Evolutionary conservation across 805 yeast genomes (phyloP).

Genomic region (Yamadazyma olivae): DNA sequence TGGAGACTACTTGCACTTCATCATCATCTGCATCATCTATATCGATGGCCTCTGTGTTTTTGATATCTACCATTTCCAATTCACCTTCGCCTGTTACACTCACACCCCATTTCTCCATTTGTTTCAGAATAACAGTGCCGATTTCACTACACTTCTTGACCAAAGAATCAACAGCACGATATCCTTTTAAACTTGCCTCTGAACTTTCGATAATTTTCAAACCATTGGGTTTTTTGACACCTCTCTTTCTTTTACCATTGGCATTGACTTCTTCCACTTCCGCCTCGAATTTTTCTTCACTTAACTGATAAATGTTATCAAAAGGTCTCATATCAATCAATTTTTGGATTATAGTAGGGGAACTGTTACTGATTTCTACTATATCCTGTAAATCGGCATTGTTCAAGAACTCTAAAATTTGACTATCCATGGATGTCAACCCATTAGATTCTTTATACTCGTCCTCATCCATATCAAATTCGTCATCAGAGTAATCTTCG

Average conservation of each 20-base stretch:
- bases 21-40: slow-evolving; percentile 30
- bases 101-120: slow-evolving; percentile 89
- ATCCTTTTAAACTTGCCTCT: slow-evolving; percentile 72
- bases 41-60: slow-evolving; percentile 22
- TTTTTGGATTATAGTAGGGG: slow-evolving; percentile 60
- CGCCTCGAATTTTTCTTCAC: slow-evolving; percentile 47
- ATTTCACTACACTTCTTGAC: slow-evolving; percentile 78
- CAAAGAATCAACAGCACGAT: slow-evolving; percentile 91
- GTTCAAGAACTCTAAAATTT: slow-evolving; percentile 75
- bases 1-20: slow-evolving; percentile 27
- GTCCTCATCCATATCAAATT: slow-evolving; percentile 45
- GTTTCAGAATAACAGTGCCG: slow-evolving; percentile 66
- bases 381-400: slow-evolving; percentile 72
- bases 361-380: slow-evolving; percentile 73
- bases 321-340: slow-evolving; percentile 74
- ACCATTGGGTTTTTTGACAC: slow-evolving; percentile 56
- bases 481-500: slow-evolving; percentile 43
- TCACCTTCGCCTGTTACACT: slow-evolving; percentile 67
- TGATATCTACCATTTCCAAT: slow-evolving; percentile 56
- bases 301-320: slow-evolving; percentile 52
- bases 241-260: slow-evolving; percentile 30
- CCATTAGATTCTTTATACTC: slow-evolving; percentile 35
- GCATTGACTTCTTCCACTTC: slow-evolving; percentile 18
- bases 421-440: slow-evolving; percentile 52
- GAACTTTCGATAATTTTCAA: slow-evolving; percentile 71